Evolutionary conservation across 1,139 yeast genomes (phyloP), one percentile per base, ranked within the genome.

Genomic region (Nakaseomyces glabratus): DNA sequence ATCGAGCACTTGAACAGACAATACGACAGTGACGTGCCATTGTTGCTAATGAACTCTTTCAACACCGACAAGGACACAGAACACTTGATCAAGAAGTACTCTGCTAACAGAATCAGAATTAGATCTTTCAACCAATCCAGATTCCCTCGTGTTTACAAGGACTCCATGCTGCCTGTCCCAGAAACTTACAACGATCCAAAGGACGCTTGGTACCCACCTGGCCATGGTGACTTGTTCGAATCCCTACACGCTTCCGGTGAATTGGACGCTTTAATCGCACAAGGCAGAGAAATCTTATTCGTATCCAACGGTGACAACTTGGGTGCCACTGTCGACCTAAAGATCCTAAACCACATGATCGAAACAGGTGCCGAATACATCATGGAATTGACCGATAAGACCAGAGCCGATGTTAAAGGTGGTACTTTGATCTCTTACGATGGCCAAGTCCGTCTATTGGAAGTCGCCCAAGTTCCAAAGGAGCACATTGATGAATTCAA

Each of bases 391-490:
- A 93, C 98, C 40, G 95, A 90, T 66, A 90, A 90, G 70, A 90
- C 98, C 37, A 80, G 98, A 64, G 98, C 98, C 32, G 98, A 90
- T 62, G 98, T 90, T 56, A 90, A 90, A 68, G 98, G 98, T 69
- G 98, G 98, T 70, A 90, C 98, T 49, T 75, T 90, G 61, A 88
- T 90, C 61, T 86, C 85, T 64, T 90, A 93, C 62, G 93, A 86
- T 51, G 97, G 97, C 43, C 79, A 81, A 56, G 95, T 90, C 42
- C 78, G 96, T 64, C 73, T 90, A 57, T 73, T 90, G 55, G 98
- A 90, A 66, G 90, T 93, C 53, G 98, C 98, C 33, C 98, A 90
- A 69, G 98, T 90, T 45, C 97, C 98, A 59, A 86, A 86, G 64
- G 97, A 88, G 61, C 98, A 90, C 60, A 93, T 86, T 43, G 98